phyloP scores from a whole-genome alignment of 2,329 filamentous ascomycete genomes.

The Pyricularia pennisetigena region DNA sequence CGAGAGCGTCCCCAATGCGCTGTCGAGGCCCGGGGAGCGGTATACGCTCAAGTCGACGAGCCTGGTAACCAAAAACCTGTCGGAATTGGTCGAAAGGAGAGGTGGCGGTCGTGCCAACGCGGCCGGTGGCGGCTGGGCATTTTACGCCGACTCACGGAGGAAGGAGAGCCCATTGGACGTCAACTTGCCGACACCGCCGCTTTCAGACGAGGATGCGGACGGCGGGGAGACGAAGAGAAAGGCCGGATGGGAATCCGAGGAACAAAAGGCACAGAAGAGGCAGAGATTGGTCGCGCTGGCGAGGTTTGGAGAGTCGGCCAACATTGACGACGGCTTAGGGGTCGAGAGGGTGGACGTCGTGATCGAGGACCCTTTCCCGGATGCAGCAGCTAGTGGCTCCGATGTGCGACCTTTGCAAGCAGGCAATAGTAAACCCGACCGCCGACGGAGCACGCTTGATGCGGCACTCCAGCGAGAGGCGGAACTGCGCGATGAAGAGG shows the following conservation, averaged over 20 bases:
- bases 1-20: slow-evolving; percentile 71
- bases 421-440: not conserved
- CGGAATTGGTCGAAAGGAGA: slow-evolving; percentile 56
- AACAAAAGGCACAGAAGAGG: slow-evolving; percentile 37
- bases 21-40: slow-evolving; percentile 64
- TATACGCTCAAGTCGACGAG: slow-evolving; percentile 60
- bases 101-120: slow-evolving; percentile 58
- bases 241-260: slow-evolving; percentile 10
- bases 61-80: slow-evolving; percentile 61
- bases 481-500: slow-evolving; percentile 14
- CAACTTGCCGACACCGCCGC: slow-evolving; percentile 34
- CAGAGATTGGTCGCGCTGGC: slow-evolving; percentile 52
- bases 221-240: slow-evolving; percentile 5
- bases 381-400: slow-evolving; percentile 3
- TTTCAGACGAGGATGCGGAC: slow-evolving; percentile 22
- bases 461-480: slow-evolving; percentile 20
- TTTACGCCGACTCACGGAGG: slow-evolving; percentile 58
- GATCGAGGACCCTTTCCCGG: slow-evolving; percentile 47
- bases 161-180: slow-evolving; percentile 46
- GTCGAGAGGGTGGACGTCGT: slow-evolving; percentile 52
- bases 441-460: slow-evolving; percentile 25
- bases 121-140: slow-evolving; percentile 64
- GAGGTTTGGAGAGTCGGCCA: slow-evolving; percentile 58
- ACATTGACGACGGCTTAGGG: slow-evolving; percentile 46
- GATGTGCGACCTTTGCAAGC: slow-evolving; percentile 2